Evolutionary conservation across 169 alveolate genomes (phyloP).

Genomic region (Sarcocystis neurona): DNA sequence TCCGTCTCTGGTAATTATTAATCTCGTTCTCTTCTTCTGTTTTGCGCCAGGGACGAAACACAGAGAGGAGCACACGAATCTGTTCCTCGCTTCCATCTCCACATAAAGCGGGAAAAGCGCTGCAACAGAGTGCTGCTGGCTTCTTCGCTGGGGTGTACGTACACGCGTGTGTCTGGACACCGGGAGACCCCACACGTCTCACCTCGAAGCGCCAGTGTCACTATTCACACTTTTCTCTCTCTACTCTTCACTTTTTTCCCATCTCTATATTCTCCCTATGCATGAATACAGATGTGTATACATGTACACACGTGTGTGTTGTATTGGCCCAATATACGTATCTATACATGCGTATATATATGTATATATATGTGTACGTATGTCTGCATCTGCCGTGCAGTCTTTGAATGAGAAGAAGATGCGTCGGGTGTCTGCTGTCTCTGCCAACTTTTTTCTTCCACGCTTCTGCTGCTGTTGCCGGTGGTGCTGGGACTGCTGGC

Average conservation of each 20-base stretch:
- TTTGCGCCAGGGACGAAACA: no score
- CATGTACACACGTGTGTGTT: not conserved
- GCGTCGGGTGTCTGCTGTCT: not conserved
- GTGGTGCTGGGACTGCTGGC: no score
- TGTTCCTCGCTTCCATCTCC: no score
- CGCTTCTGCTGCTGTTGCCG: not conserved
- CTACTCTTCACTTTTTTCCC: not conserved
- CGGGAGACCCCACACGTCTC: no score
- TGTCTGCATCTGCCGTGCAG: not conserved
- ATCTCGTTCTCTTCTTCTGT: no score
- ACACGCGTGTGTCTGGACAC: no score
- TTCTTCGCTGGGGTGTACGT: no score
- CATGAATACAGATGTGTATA: not conserved
- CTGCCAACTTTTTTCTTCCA: not conserved
- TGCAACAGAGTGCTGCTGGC: no score
- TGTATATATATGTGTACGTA: not conserved
- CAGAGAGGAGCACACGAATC: no score
- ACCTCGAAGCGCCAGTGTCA: no score
- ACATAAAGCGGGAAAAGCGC: no score
- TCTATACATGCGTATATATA: not conserved
- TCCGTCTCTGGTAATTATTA: no score
- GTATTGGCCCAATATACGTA: not conserved
- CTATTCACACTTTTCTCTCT: not conserved
- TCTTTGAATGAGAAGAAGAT: not conserved
- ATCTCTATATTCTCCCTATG: not conserved